Conservation (phyloP, 495 filamentous ascomycete genomes). For the Xylaria longipes region DNA sequence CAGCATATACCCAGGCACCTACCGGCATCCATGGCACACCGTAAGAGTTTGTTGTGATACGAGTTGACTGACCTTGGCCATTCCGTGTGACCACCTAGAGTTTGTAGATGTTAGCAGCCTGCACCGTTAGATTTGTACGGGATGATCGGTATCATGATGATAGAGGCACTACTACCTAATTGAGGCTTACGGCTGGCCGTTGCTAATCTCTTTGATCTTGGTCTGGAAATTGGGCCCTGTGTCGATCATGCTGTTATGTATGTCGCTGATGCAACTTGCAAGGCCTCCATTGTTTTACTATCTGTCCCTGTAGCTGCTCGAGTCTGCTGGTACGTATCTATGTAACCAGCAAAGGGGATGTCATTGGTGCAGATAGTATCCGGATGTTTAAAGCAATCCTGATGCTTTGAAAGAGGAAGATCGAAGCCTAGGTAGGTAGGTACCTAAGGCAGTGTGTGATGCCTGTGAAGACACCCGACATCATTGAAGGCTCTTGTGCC, state of each 20-base stretch:
- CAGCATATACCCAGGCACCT: background rate
- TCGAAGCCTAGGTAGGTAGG: background rate
- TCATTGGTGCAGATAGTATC: no score
- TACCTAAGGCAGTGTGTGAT: no score
- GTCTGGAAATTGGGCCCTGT: slow-evolving; percentile 16
- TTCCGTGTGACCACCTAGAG: background rate
- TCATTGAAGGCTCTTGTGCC: slow-evolving; percentile 15
- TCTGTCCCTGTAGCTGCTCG: background rate
- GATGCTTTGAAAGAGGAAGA: background rate
- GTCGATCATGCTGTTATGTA: slow-evolving; percentile 20
- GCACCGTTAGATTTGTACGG: background rate
- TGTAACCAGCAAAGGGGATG: background rate
- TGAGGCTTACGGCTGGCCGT: slow-evolving; percentile 18
- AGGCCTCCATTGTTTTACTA: background rate
- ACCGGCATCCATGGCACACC: background rate
- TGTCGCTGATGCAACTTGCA: background rate
- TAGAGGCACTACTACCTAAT: background rate
- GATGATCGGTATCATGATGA: background rate
- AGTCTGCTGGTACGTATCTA: no score
- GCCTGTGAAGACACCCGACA: slow-evolving; percentile 20
- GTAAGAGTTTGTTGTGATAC: background rate
- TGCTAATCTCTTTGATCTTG: slow-evolving; percentile 17
- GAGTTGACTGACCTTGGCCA: background rate
- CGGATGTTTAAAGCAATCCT: background rate
- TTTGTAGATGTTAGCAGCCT: background rate